Evolutionary conservation across 352 stramenopile genomes (phyloP).

Genomic region (Phytophthora cryptogea): DNA sequence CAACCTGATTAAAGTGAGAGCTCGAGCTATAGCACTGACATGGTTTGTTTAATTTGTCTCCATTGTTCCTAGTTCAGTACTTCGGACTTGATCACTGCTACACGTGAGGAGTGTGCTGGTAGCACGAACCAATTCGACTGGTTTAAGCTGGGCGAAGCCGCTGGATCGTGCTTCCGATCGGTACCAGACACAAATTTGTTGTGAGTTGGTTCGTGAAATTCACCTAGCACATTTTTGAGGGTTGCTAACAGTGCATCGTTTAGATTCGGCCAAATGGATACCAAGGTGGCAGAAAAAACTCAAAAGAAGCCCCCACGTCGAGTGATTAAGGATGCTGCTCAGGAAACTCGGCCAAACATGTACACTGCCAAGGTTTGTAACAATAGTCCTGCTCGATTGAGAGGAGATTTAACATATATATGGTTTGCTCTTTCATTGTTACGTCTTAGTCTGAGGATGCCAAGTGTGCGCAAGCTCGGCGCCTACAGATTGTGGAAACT

Average conservation of each 20-base stretch:
- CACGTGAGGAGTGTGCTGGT: background rate
- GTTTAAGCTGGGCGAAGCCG: slow-evolving; percentile 2
- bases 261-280: slow-evolving; percentile 13
- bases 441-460: slow-evolving; percentile 6
- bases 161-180: slow-evolving; percentile 8
- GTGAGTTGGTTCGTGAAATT: background rate
- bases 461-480: slow-evolving; percentile 4
- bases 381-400: background rate
- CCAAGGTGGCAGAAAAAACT: background rate
- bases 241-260: background rate
- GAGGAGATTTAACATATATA: too few species aligned
- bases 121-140: slow-evolving; percentile 9
- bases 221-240: too few species aligned
- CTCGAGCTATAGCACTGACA: background rate
- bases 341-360: background rate
- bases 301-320: slow-evolving; percentile 7
- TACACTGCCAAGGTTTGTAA: slow-evolving; percentile 13
- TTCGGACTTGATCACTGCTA: slow-evolving; percentile 8
- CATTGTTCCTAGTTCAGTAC: slow-evolving; percentile 4
- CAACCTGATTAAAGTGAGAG: background rate
- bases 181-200: slow-evolving; percentile 13
- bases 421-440: background rate
- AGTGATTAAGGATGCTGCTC: background rate
- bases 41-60: background rate
- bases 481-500: slow-evolving; percentile 8